A percentile compares a stretch with the other conserved stretches of the same genome.
Evolutionary conservation across 768 basidiomycete species (phyloP).

Genomic region (Favolaschia claudopus): DNA sequence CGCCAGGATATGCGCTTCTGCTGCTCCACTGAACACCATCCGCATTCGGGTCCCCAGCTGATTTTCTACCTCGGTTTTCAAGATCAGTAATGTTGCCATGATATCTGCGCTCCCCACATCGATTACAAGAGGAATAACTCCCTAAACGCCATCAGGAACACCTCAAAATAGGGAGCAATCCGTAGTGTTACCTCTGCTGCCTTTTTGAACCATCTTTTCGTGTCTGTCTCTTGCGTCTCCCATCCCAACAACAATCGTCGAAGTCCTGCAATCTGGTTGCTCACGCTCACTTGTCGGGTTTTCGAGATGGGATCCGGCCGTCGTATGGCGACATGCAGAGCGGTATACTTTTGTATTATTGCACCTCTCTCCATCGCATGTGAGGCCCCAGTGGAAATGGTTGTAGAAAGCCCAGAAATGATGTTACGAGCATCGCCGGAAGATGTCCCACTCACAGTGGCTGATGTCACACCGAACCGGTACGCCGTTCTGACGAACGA

Average conservation of each 20-base stretch:
- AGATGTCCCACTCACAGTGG: slow-evolving; percentile 58
- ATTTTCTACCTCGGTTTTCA: slow-evolving; percentile 74
- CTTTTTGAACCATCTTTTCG: slow-evolving; percentile 61
- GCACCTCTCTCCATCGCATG: slow-evolving; percentile 68
- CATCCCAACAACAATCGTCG: slow-evolving; percentile 66
- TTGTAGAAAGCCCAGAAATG: slow-evolving; percentile 67
- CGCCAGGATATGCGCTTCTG: slow-evolving; percentile 73
- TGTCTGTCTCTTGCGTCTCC: slow-evolving; percentile 56
- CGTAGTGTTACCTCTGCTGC: slow-evolving; percentile 58
- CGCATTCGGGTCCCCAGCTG: slow-evolving; percentile 63
- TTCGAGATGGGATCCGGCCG: slow-evolving; percentile 44
- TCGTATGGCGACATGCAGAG: slow-evolving; percentile 69
- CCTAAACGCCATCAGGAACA: no score
- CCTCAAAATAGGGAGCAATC: not conserved
- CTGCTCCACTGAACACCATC: slow-evolving; percentile 68
- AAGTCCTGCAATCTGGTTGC: slow-evolving; percentile 70
- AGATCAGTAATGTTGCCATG: slow-evolving; percentile 71
- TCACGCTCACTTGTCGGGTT: slow-evolving; percentile 55
- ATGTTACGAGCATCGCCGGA: slow-evolving; percentile 47
- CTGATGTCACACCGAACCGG: slow-evolving; percentile 70
- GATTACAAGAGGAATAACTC: slow-evolving; percentile 71
- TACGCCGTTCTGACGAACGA: slow-evolving; percentile 59
- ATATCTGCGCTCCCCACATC: slow-evolving; percentile 74
- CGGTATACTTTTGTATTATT: slow-evolving; percentile 64
- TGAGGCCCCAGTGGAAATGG: slow-evolving; percentile 64